Evolutionary conservation across 805 yeast species (phyloP).

Genomic region (fission yeast (Schizosaccharomyces pombe)): DNA sequence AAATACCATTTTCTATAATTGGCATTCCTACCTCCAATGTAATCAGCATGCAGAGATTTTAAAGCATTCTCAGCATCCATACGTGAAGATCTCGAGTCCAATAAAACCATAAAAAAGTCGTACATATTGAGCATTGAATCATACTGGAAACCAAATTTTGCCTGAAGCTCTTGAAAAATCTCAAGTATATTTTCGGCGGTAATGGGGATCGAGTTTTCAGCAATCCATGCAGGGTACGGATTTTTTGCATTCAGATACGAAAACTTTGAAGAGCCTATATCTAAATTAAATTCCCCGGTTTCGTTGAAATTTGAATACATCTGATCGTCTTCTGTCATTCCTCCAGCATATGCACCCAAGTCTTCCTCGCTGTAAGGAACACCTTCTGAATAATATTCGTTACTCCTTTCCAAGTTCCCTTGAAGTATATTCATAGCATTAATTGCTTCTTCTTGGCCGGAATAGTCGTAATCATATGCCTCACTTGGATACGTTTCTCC

Average conservation of each 20-base stretch:
- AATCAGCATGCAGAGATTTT: constrained; percentile 59
- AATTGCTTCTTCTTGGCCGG: too few species aligned
- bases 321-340: neutral
- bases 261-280: neutral
- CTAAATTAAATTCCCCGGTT: too few species aligned
- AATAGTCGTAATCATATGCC: too few species aligned
- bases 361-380: too few species aligned
- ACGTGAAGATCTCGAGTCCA: constrained; percentile 73
- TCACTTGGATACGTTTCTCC: too few species aligned
- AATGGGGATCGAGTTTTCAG: constrained; percentile 67
- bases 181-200: constrained; percentile 36
- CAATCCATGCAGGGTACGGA: constrained; percentile 98
- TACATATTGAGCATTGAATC: constrained; percentile 58
- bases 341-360: neutral
- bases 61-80: constrained; percentile 49
- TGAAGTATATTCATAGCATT: too few species aligned
- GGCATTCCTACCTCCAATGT: constrained; percentile 73
- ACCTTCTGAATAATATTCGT: too few species aligned
- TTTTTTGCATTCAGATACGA: constrained; percentile 18
- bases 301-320: too few species aligned
- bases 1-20: constrained; percentile 84
- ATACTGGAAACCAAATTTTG: constrained; percentile 61
- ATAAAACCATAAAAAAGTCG: constrained; percentile 53
- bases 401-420: too few species aligned
- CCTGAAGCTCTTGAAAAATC: constrained; percentile 33